Base-by-base conservation (phyloP, 805 yeast genomes). In the Ogataea pilisensis region DNA sequence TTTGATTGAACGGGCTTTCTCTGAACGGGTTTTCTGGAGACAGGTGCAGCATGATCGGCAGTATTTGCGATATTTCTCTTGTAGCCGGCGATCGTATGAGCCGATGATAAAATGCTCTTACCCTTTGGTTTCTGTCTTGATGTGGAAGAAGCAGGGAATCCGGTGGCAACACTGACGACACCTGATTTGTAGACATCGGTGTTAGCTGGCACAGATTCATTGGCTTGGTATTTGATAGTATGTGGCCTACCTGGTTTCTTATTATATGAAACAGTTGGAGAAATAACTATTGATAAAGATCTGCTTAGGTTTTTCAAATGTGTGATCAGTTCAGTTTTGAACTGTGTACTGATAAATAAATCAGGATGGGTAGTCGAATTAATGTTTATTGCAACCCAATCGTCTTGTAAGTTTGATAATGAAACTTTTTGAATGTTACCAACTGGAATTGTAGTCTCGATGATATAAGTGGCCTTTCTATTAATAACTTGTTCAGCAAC, bases 241-340 rank as follows among this genome's bases (percentile, higher is more conserved):
- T 89, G 93, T 20, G 70, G 56, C 60, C 78, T 82, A 2, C 95
- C 95, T 1, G 96, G 88, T 61, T 93, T 93, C 73, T 91, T 93
- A 65, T 83, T 86, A 64, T 93, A 93, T 46, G 77, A 75, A 43
- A 93, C 75, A 0, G 85, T 75, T 3, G 85, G 75, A 2, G 83
- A 90, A 47, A 93, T 74, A 32, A 72, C 73, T 34, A 93, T 73
- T 3, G 72, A 69, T 35, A 88, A 65, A 0, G 75, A 72, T 13
- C 73, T 72, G 51, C 80, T 78, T 37, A 82, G 46, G 45, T 75
- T 75, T 57, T 80, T 83, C 58, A 90, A 64, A 35, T 83, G 85
- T 0, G 95, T 80, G 1, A 85, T 67, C 39, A 93, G 67, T 59
- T 93, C 99, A 0, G 98, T 93, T 65, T 93, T 93, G 68, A 93